Base-by-base conservation (phyloP, 1,284 basidiomycete genomes). In the Ceratobasidium sp. region DNA sequence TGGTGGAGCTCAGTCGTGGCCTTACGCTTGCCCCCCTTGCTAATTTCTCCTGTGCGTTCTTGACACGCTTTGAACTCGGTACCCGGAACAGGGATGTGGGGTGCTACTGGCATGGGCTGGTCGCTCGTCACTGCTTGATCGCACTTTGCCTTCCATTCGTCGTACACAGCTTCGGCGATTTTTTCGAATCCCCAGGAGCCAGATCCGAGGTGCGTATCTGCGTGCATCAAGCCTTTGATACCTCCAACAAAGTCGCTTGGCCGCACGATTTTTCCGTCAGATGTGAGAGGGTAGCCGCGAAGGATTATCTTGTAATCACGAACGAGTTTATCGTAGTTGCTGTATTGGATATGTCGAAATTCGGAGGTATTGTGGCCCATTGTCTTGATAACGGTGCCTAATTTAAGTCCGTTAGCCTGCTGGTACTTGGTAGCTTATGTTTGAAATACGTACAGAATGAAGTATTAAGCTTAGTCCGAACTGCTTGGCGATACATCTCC, bases 161-260 rank as follows among this genome's bases (percentile, higher is more conserved):
- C 41, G 48, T 66, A 53, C 8, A 17, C 17, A 6, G 4, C 27
- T 2, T 31, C 64, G 22, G 9, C 9, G 14, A 66, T 17, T n/a
- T 66, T 53, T 36, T 51, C 11, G 47, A 51, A 66, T 8, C 64
- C 47, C 64, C 64, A 66, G 3, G 2, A 2, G 4, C 48, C 64
- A 19, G 24, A 8, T 4, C n/a, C 24, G 27, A 66, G 64, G 7
- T 51, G 47, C 14, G 3, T 33, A 33, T 66, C 64, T 0, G 64
- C 47, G 19, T 66, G 64, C 48, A 31, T n/a, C 19, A 66, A 22
- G 14, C 64, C 64, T 53, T 66, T 66, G 14, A 66, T 41, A 51
- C 64, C 64, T 7, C 64, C 64, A 7, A 50, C 27, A n/a, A 66
- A 51, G 27, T 51, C 29, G 27, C 47, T 66, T 14, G 64, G 64